phyloP scores from a whole-genome alignment of 352 stramenopile genomes.

The Phytophthora multivora region DNA sequence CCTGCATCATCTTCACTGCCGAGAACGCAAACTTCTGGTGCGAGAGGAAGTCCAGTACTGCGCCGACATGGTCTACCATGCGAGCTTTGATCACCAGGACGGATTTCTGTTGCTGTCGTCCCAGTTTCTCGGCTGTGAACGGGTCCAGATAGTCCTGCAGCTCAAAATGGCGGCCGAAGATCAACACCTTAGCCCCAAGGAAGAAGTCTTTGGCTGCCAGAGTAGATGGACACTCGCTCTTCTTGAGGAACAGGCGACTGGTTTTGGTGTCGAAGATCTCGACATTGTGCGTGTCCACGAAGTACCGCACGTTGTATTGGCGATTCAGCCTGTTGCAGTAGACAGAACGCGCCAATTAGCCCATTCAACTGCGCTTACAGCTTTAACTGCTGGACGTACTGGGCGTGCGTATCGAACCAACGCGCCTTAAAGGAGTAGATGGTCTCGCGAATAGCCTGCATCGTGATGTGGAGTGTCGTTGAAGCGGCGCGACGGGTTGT shows the following conservation, averaged over 20 bases:
- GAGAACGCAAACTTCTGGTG: conserved; percentile 74
- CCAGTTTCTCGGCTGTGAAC: conserved; percentile 73
- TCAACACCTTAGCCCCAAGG: conserved; percentile 77
- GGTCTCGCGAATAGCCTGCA: conserved; percentile 71
- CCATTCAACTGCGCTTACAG: neutral
- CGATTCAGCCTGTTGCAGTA: conserved; percentile 58
- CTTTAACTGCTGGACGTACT: conserved; percentile 41
- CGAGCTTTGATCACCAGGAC: conserved; percentile 65
- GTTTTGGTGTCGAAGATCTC: conserved; percentile 91
- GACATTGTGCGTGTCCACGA: conserved; percentile 74
- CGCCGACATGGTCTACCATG: conserved; percentile 57
- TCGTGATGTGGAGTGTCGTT: conserved; percentile 9
- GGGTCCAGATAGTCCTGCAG: conserved; percentile 85
- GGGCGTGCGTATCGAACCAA: conserved; percentile 80
- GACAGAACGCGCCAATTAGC: no score
- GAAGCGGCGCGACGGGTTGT: conserved; percentile 9
- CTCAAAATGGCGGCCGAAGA: conserved; percentile 86
- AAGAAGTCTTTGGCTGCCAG: conserved; percentile 82
- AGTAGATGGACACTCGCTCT: conserved; percentile 77
- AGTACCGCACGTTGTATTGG: conserved; percentile 84
- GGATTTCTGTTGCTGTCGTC: conserved; percentile 70
- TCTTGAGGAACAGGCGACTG: conserved; percentile 92
- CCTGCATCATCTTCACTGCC: conserved; percentile 80
- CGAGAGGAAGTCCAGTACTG: conserved; percentile 60
- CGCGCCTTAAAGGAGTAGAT: conserved; percentile 86